Base-by-base conservation (phyloP, 352 stramenopile genomes). In the Globisporangium spinosum region DNA sequence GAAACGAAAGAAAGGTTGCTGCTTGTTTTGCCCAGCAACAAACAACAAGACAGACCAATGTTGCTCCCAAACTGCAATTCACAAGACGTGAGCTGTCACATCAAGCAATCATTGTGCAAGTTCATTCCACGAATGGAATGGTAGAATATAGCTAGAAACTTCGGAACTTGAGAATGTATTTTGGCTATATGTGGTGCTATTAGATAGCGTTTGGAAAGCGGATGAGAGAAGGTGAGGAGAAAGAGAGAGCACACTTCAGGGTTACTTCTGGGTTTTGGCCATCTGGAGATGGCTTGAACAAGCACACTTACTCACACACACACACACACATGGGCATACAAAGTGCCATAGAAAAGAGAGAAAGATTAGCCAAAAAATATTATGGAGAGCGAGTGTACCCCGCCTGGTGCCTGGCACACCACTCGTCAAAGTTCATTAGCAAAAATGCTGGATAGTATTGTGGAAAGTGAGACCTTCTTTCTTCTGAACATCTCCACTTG, bases 1-100 rank as follows among this genome's bases (percentile, higher is more conserved):
- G 43, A 51, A 51, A 51, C 43, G 43, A 51, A 51, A 51, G 17
- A 51, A 51, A 51, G 43, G 43, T 51, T 51, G 40, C 40, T 47
- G 12, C 9, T 38, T 43, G 35, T 12, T 47, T 47, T 47, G 40
- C 40, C 40, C 40, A 49, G 40, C 40, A 49, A 22, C 43, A 51
- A 51, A 22, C 38, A 17, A 45, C 38, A n/a, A 51, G 13, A 51
- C 15, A 51, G 13, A 51, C 15, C 43, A 51, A 51, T 22, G 6
- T 8, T 51, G 43, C 43, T 51, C 43, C 7, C 17, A 10, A 22
- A n/a, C 9, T 51, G 40, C 40, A 49, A 22, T 22, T 49, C 8
- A 6, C 5, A 9, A n/a, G 15, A 1, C 5, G 15, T 17, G 2
- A 17, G 12, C 1, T 20, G 3, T 45, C 29, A 32, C 38, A 45